Conservation (phyloP, 202 grass and related monocot genomes). For the Miscanthus sacchariflorus region DNA sequence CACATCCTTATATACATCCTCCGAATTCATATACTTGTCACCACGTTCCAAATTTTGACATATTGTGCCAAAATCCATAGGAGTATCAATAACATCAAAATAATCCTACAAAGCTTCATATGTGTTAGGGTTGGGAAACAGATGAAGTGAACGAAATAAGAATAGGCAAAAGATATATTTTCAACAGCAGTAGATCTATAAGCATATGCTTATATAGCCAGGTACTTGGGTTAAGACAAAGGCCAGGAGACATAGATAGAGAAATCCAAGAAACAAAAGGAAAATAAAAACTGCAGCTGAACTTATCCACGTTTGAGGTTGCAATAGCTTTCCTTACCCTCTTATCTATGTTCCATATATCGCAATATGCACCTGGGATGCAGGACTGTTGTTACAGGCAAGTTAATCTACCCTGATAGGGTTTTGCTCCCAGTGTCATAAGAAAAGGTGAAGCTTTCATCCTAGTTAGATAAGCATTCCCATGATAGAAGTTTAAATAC, state of each 20-base stretch:
- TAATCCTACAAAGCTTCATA: slow-evolving; percentile 71
- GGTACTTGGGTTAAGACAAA: slow-evolving; percentile 15
- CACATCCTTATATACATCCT: slow-evolving; percentile 90
- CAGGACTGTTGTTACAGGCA: slow-evolving; percentile 25
- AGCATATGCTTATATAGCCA: slow-evolving; percentile 13
- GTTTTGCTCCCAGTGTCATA: slow-evolving; percentile 4
- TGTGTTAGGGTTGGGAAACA: slow-evolving; percentile 22
- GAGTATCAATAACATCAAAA: slow-evolving; percentile 96
- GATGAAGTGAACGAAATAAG: slow-evolving; percentile 7
- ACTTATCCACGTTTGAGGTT: slow-evolving; percentile 9
- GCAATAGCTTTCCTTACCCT: slow-evolving; percentile 17
- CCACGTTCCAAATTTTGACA: slow-evolving; percentile 75
- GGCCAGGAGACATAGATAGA: background rate
- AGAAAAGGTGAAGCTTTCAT: slow-evolving; percentile 12
- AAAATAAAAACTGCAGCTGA: background rate
- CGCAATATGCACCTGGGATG: background rate
- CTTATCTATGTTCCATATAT: slow-evolving; percentile 29
- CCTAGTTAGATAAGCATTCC: background rate
- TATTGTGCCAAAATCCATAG: slow-evolving; percentile 99
- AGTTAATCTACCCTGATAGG: slow-evolving; percentile 9
- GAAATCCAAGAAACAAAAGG: background rate
- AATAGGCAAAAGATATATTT: background rate
- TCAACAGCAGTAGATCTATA: slow-evolving; percentile 16
- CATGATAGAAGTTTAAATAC: background rate
- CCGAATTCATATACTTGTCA: slow-evolving; percentile 89